Base-by-base conservation (phyloP, 768 basidiomycete genomes). In the Chalciporus sphaerocephalus region DNA sequence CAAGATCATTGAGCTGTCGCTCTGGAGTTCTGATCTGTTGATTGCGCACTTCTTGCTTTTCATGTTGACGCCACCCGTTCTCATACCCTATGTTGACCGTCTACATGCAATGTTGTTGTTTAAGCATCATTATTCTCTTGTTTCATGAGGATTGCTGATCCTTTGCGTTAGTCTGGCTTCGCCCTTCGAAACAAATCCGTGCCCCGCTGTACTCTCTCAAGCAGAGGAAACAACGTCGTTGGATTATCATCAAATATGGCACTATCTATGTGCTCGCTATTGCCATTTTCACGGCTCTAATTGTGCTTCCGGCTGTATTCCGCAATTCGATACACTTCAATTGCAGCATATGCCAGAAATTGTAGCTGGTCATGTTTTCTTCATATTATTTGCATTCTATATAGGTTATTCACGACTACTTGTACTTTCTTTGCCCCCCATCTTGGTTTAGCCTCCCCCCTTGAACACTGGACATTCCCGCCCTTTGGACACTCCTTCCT, bases 11-110 rank as follows among this genome's bases (percentile, higher is more conserved):
- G 96, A 98, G 69, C 73, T 98, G 65, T 90, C 90, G 35, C 65
- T 98, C 17, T 98, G 95, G 88, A 88, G 90, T 54, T 93, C 90
- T 16, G 96, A 98, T 69, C 85, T 98, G 55, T 74, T 97, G 42
- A 74, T 90, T 9, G 88, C 86, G 6, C 90, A 92, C 63, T 62
- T 97, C 60, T 74, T 98, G 35, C 73, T 97, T 50, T 90, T 97
- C 74, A 80, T 97, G 75, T 67, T 98, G 57, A 89, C 91, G 5
- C 86, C 88, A 5, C 91, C 93, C 7, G 80, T 89, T 55, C 62
- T 95, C 56, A 74, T 98, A 46, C 96, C 96, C 1, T 97, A 90
- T 71, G 78, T 92, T 57, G 93, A 97, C 65, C 83, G 85, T 33
- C 64, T 94, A 54, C 96, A 99, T 64, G 88, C 93, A 15, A 95